Evolutionary conservation across 1,284 basidiomycete genomes (phyloP).

Genomic region (Pulveroboletus sp.): DNA sequence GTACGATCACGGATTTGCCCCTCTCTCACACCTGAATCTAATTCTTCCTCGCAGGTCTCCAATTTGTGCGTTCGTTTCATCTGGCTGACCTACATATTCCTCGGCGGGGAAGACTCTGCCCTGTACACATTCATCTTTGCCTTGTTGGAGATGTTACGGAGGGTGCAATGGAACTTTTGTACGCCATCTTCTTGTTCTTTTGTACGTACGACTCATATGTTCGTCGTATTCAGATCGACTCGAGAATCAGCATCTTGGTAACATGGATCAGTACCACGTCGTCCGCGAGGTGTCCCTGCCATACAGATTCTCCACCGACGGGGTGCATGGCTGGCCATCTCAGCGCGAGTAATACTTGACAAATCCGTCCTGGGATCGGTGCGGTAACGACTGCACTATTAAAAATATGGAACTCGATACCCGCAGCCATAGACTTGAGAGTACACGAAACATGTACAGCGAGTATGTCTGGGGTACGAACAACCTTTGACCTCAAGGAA

Average conservation of each 20-base stretch:
- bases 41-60: constrained; percentile 47
- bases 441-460: no score
- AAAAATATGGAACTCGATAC: no score
- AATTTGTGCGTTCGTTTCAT: constrained; percentile 79
- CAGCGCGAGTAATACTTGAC: not conserved
- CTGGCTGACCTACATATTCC: constrained; percentile 82
- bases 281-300: constrained; percentile 76
- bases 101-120: constrained; percentile 48
- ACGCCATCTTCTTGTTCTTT: constrained; percentile 26
- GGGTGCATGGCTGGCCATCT: not conserved
- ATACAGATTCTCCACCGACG: constrained; percentile 47
- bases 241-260: constrained; percentile 86
- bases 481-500: no score
- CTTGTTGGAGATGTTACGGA: constrained; percentile 76
- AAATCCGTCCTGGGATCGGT: not conserved
- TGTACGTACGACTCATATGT: not conserved
- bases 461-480: no score
- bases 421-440: no score
- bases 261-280: constrained; percentile 63
- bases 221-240: constrained; percentile 56
- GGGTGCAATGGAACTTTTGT: constrained; percentile 95
- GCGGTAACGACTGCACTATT: no score
- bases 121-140: constrained; percentile 71
- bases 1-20: constrained; percentile 40
- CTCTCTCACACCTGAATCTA: not conserved